These are phyloP conservation scores for Begonia masoniana DNA, from an alignment of 306 rosid species.

Conservation along the genomic window DNA sequence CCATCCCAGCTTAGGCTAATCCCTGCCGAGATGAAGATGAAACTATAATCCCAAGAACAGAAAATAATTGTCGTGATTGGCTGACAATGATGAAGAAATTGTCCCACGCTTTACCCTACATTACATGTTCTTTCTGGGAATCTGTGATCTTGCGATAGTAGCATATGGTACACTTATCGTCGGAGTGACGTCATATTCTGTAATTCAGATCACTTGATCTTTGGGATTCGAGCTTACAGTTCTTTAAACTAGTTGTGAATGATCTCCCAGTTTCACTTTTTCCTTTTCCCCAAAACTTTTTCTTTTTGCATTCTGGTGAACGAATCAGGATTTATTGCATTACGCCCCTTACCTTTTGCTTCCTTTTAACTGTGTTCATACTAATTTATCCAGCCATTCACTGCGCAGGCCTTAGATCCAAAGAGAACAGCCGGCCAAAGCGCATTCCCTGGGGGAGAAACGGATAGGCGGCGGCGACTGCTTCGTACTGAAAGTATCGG, in stretches of 20 bases:
- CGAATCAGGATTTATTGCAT: constrained; percentile 2
- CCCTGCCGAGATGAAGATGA: constrained; percentile 15
- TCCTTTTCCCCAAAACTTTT: constrained; percentile 25
- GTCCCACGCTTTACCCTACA: constrained; percentile 85
- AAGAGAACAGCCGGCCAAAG: constrained; percentile 84
- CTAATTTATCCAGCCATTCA: not conserved
- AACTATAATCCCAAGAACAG: constrained; percentile 45
- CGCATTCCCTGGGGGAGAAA: constrained; percentile 83
- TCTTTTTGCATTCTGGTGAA: not conserved
- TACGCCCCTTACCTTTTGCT: too few relatives aligned
- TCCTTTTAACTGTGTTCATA: not conserved
- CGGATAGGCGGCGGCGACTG: constrained; percentile 66
- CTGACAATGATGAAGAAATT: constrained; percentile 81
- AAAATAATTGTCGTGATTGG: constrained; percentile 8
- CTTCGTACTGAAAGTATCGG: constrained; percentile 67
- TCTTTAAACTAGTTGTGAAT: constrained; percentile 13
- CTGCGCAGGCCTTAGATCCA: constrained; percentile 75
- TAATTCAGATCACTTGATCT: constrained; percentile 3
- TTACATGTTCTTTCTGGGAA: not conserved
- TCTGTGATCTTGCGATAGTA: too few relatives aligned
- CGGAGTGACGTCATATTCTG: not conserved
- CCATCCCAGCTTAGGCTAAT: too few relatives aligned
- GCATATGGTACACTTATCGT: not conserved
- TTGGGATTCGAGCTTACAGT: constrained; percentile 45
- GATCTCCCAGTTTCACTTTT: constrained; percentile 50